A percentile compares a stretch with the other conserved stretches of the same genome.
Conservation (phyloP, 805 yeast species). For the Komagataella pseudopastoris region DNA sequence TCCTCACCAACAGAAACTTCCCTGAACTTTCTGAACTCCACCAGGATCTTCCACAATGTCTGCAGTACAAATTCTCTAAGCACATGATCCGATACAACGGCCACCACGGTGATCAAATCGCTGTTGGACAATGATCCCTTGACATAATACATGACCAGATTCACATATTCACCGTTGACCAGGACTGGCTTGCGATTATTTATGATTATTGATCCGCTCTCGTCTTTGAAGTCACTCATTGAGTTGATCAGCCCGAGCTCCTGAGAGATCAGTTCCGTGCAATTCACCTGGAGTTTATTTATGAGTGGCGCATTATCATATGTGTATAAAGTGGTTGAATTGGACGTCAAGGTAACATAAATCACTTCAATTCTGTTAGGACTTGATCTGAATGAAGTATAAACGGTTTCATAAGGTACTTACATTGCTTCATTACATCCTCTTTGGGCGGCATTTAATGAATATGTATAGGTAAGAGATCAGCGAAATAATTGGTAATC, state of each 20-base stretch:
- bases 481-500: background rate
- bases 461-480: background rate
- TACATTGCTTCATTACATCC: constrained; percentile 1
- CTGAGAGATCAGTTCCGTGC: constrained; percentile 38
- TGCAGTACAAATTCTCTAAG: constrained; percentile 31
- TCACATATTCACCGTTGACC: constrained; percentile 4
- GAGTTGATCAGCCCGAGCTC: constrained; percentile 43
- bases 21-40: constrained; percentile 30
- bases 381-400: background rate
- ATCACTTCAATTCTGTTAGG: constrained; percentile 18
- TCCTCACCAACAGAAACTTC: constrained; percentile 11
- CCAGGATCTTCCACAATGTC: constrained; percentile 34
- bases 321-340: constrained; percentile 48
- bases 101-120: constrained; percentile 38
- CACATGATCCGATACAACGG: constrained; percentile 29
- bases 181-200: constrained; percentile 7
- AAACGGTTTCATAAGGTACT: background rate
- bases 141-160: constrained; percentile 29
- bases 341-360: constrained; percentile 33
- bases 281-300: constrained; percentile 28
- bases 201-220: constrained; percentile 3
- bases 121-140: constrained; percentile 27
- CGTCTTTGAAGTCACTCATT: constrained; percentile 17
- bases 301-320: constrained; percentile 34
- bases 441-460: background rate